These are phyloP conservation scores for Aspergillus puulaauensis DNA, from an alignment of 2,329 filamentous ascomycete species.

Conservation along the genomic window DNA sequence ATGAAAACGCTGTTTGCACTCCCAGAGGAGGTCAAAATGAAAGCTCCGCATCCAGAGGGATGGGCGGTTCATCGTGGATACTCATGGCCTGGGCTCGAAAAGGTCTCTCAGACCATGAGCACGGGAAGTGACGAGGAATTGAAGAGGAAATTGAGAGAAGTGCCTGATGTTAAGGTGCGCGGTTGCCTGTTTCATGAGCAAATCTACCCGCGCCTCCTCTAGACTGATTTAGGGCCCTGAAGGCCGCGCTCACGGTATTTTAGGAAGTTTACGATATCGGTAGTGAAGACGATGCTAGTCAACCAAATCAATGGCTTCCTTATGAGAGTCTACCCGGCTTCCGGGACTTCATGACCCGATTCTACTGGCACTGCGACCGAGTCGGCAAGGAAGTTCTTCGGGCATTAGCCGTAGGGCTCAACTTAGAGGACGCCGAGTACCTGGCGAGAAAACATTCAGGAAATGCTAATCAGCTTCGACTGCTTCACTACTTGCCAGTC, in stretches of 20 bases:
- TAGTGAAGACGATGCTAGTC: slow-evolving; percentile 44
- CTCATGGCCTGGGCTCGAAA: slow-evolving; percentile 55
- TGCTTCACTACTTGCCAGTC: slow-evolving; percentile 59
- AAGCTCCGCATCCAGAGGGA: slow-evolving; percentile 51
- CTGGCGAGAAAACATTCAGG: slow-evolving; percentile 53
- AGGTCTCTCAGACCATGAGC: slow-evolving; percentile 50
- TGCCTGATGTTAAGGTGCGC: slow-evolving; percentile 54
- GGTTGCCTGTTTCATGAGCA: not conserved
- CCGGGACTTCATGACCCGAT: slow-evolving; percentile 47
- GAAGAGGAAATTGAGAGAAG: slow-evolving; percentile 43
- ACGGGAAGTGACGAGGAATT: slow-evolving; percentile 44
- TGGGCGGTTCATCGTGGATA: slow-evolving; percentile 56
- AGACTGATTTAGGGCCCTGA: not conserved
- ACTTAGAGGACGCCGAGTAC: slow-evolving; percentile 46
- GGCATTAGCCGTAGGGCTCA: slow-evolving; percentile 49
- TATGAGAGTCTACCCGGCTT: slow-evolving; percentile 48
- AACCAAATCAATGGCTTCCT: slow-evolving; percentile 54
- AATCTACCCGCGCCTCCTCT: not conserved
- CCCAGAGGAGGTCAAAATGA: slow-evolving; percentile 47
- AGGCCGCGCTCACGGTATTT: not conserved
- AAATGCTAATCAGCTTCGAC: slow-evolving; percentile 59
- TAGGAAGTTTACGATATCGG: slow-evolving; percentile 56
- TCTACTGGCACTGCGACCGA: slow-evolving; percentile 51
- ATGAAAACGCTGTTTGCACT: slow-evolving; percentile 48
- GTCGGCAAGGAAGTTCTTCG: slow-evolving; percentile 47